phyloP scores from a whole-genome alignment of 441 rosid genomes.

The Adansonia madagascariensis region DNA sequence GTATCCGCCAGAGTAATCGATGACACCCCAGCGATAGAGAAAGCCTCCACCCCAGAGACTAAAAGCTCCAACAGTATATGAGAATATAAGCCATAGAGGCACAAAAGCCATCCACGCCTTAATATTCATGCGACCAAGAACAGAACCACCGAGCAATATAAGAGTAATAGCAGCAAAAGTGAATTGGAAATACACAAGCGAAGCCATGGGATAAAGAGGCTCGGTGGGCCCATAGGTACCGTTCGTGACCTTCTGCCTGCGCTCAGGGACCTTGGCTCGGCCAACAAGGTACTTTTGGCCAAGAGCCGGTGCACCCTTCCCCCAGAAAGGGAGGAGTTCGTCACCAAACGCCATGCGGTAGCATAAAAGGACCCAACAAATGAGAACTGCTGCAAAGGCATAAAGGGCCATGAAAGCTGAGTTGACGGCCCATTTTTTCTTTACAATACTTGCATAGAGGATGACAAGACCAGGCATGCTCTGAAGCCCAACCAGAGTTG shows the following conservation, averaged over 20 bases:
- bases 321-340: background rate
- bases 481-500: background rate
- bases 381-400: background rate
- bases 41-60: slow-evolving; percentile 3
- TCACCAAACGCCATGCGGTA: slow-evolving; percentile 5
- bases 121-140: background rate
- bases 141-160: background rate
- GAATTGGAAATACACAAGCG: background rate
- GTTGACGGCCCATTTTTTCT: background rate
- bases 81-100: background rate
- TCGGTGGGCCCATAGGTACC: background rate
- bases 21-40: background rate
- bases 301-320: background rate
- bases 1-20: slow-evolving; percentile 11
- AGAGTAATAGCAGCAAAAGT: slow-evolving; percentile 6
- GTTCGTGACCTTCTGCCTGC: background rate
- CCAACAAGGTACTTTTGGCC: background rate
- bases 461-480: background rate
- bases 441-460: background rate
- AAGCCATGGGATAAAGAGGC: background rate
- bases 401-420: slow-evolving; percentile 3
- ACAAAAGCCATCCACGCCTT: background rate
- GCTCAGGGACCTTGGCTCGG: background rate
- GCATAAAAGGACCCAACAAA: background rate
- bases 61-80: background rate